Evolutionary conservation across 345 rosid species (phyloP).

Genomic region (Linum trigynum): DNA sequence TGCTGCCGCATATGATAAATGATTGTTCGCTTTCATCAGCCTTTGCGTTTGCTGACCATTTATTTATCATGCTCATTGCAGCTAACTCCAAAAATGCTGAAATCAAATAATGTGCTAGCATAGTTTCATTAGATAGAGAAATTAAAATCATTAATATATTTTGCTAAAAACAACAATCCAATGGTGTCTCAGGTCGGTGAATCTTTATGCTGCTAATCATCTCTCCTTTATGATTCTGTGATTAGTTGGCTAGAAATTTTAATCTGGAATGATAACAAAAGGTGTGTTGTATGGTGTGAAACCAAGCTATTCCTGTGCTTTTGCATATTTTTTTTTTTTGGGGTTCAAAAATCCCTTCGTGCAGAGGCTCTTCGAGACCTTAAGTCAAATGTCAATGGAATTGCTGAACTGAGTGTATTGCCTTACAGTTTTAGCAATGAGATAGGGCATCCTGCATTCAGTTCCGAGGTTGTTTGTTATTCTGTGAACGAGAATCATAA

Average conservation of each 20-base stretch:
- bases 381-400: conserved; percentile 43
- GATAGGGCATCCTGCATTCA: conserved; percentile 18
- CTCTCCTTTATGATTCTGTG: conserved; percentile 2
- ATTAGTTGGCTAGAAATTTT: conserved; percentile 1
- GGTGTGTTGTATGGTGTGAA: background rate
- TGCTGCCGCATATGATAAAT: no score
- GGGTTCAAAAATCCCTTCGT: conserved; percentile 71
- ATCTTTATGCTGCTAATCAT: conserved; percentile 1
- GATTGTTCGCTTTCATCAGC: background rate
- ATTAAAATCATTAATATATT: no score
- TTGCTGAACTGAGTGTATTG: no score
- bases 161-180: no score
- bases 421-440: background rate
- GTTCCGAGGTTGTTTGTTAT: conserved; percentile 12
- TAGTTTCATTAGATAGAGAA: background rate
- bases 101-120: no score
- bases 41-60: background rate
- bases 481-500: no score
- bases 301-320: conserved; percentile 11
- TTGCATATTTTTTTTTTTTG: conserved; percentile 60
- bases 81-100: background rate
- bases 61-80: background rate
- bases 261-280: background rate
- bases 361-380: conserved; percentile 82
- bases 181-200: background rate